A percentile compares a stretch with the other conserved stretches of the same genome.
These are phyloP conservation scores for Arthrinium phaeospermum DNA, from an alignment of 2,329 filamentous ascomycete species.

Conservation along the genomic window DNA sequence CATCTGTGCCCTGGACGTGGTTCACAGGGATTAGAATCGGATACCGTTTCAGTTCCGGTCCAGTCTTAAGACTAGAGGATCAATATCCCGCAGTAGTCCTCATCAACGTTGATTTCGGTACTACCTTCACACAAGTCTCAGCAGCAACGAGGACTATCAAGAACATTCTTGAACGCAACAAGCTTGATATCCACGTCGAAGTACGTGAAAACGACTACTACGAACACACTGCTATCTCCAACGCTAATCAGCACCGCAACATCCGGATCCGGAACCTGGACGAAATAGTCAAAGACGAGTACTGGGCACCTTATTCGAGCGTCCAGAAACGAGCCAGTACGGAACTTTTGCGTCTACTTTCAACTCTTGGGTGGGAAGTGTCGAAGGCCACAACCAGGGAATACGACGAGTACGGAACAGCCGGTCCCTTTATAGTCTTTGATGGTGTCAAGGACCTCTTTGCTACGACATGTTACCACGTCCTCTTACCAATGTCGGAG, in stretches of 20 bases:
- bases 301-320: background rate
- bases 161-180: background rate
- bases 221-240: background rate
- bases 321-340: no score
- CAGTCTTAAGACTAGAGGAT: background rate
- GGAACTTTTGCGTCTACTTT: background rate
- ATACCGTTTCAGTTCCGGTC: constrained; percentile 13
- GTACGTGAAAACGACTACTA: background rate
- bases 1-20: no score
- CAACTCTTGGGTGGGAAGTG: background rate
- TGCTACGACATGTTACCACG: background rate
- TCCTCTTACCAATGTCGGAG: background rate
- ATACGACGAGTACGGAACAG: background rate
- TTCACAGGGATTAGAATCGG: no score
- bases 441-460: background rate
- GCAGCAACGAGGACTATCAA: background rate
- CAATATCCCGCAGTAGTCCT: background rate
- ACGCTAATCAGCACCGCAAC: background rate
- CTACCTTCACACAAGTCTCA: background rate
- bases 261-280: background rate
- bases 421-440: background rate
- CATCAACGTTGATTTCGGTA: background rate
- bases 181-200: background rate
- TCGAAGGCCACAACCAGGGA: background rate
- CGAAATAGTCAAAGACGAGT: background rate